Evolutionary conservation across 768 basidiomycete genomes (phyloP).

Genomic region (Boletus speciosus): DNA sequence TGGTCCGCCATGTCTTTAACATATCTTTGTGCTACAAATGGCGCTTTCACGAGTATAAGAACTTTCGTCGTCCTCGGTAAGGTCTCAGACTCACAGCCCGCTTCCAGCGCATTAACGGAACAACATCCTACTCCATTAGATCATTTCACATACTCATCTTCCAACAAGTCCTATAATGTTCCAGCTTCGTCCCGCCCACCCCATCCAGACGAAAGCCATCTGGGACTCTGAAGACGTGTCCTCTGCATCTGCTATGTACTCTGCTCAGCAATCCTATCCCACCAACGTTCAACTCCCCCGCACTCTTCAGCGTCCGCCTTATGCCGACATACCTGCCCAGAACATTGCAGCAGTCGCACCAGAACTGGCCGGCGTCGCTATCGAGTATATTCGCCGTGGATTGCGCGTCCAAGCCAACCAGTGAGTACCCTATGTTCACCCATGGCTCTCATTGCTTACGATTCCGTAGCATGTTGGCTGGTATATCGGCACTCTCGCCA

Average conservation of each 20-base stretch:
- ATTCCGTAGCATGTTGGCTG: constrained; percentile 36
- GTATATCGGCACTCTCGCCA: constrained; percentile 45
- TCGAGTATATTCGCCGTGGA: constrained; percentile 59
- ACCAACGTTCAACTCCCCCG: constrained; percentile 65
- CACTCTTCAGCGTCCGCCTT: constrained; percentile 60
- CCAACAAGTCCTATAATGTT: constrained; percentile 27
- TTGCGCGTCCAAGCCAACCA: constrained; percentile 44
- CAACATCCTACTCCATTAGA: constrained; percentile 18
- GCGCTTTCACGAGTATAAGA: constrained; percentile 29
- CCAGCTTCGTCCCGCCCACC: constrained; percentile 34
- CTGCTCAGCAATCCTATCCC: constrained; percentile 28
- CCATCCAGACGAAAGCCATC: constrained; percentile 35
- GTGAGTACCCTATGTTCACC: constrained; percentile 31
- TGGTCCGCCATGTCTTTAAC: constrained; percentile 18
- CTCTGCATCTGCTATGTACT: constrained; percentile 25
- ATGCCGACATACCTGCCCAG: constrained; percentile 53
- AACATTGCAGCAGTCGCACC: constrained; percentile 54
- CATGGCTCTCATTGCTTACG: constrained; percentile 30
- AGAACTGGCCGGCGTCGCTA: constrained; percentile 47
- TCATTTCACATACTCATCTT: constrained; percentile 9
- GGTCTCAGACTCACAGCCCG: constrained; percentile 15
- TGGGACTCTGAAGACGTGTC: constrained; percentile 33
- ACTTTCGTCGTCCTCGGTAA: constrained; percentile 9
- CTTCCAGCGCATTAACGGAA: constrained; percentile 6
- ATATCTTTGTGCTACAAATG: constrained; percentile 35